Evolutionary conservation across 148 eudicot genomes (phyloP).

Genomic region (Polygonum maritimum): DNA sequence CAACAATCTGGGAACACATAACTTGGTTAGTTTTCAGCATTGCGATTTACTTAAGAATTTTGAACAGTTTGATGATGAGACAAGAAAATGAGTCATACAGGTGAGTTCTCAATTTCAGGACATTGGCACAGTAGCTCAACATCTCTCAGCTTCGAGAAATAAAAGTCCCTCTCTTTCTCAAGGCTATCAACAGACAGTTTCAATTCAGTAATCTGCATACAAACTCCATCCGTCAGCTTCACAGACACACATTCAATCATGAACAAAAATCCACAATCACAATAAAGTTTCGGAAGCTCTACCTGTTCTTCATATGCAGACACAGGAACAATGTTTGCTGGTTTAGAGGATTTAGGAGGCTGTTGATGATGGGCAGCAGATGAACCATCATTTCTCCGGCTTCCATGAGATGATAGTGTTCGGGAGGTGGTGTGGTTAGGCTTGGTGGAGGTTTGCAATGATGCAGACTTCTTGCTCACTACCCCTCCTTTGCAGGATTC

Average conservation of each 20-base stretch:
- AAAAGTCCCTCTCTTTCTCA: slow-evolving; percentile 94
- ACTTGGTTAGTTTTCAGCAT: background rate
- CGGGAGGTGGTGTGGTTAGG: slow-evolving; percentile 31
- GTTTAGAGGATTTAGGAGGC: slow-evolving; percentile 34
- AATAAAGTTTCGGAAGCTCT: background rate
- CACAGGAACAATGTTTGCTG: slow-evolving; percentile 32
- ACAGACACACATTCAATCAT: background rate
- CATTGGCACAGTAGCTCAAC: slow-evolving; percentile 84
- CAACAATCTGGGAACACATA: slow-evolving; percentile 42
- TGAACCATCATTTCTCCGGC: slow-evolving; percentile 45
- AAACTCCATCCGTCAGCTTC: background rate
- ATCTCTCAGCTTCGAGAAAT: slow-evolving; percentile 91
- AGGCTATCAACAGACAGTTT: slow-evolving; percentile 86
- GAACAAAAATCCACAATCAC: background rate
- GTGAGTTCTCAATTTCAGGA: slow-evolving; percentile 62
- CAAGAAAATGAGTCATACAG: slow-evolving; percentile 31
- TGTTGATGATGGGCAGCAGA: slow-evolving; percentile 19
- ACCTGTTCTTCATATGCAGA: slow-evolving; percentile 78
- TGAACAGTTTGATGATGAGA: background rate
- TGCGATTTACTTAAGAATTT: too few species aligned
- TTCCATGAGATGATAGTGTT: slow-evolving; percentile 40
- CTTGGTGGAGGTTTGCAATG: slow-evolving; percentile 35
- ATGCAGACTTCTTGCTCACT: slow-evolving; percentile 39
- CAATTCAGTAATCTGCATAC: slow-evolving; percentile 72
- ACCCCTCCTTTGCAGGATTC: slow-evolving; percentile 73